These are phyloP conservation scores for Parasitella parasitica DNA, from an alignment of 371 early-diverging fungal species.

Conservation along the genomic window DNA sequence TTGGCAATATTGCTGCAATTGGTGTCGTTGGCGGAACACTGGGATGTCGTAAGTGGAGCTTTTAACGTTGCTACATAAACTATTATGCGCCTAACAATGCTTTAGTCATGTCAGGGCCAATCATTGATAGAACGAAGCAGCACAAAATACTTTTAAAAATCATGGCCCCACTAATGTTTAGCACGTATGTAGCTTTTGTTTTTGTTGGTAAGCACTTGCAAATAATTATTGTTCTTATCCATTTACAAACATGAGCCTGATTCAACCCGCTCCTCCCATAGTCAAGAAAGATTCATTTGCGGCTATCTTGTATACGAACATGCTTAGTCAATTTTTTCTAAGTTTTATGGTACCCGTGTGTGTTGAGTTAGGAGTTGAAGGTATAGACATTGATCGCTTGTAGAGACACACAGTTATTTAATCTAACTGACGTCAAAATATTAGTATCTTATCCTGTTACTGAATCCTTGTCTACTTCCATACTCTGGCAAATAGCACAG, in stretches of 20 bases:
- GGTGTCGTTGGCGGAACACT: conserved; percentile 56
- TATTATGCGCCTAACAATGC: neutral
- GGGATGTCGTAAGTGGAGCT: conserved; percentile 49
- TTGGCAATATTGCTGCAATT: conserved; percentile 59
- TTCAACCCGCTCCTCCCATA: neutral
- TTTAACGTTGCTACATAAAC: neutral
- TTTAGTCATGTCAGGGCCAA: conserved; percentile 46
- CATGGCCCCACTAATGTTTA: conserved; percentile 51
- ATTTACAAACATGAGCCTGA: no score
- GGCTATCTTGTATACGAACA: conserved; percentile 37
- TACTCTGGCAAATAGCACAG: conserved; percentile 41
- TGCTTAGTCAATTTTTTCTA: conserved; percentile 38
- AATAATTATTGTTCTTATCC: no score
- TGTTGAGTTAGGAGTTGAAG: conserved; percentile 45
- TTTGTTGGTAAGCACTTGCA: conserved; percentile 52
- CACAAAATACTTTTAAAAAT: conserved; percentile 47
- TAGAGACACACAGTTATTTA: no score
- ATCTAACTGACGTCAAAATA: neutral
- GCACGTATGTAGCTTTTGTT: conserved; percentile 49
- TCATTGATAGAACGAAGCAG: conserved; percentile 56
- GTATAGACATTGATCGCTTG: conserved; percentile 6
- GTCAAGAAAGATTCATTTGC: conserved; percentile 42
- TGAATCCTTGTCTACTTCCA: conserved; percentile 39
- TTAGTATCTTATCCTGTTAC: conserved; percentile 36
- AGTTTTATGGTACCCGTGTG: conserved; percentile 44